Evolutionary conservation across 225 moss, liverwort and hornwort genomes (phyloP), one percentile per base, ranked within the genome.

Genomic region (Asterella californica): DNA sequence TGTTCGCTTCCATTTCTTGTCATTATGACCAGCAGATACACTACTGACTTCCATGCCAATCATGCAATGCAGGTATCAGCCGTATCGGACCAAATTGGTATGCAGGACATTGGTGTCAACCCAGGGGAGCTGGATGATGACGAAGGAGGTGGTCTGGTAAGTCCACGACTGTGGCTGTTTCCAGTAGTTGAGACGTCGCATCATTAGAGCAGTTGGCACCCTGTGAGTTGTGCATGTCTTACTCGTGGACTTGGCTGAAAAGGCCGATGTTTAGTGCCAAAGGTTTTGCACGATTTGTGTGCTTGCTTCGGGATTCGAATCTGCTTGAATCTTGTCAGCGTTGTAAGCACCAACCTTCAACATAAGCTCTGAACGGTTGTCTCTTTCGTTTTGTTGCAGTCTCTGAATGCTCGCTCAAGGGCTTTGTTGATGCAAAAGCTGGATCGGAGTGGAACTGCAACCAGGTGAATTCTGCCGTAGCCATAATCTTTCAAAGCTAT

Each of bases 91-190:
- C 95, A 99, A 83, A 90, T 95, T 75, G 95, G 99, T 27, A 99
- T 99, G 92, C 93, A 99, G 84, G 99, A 99, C 79, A 93, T 99
- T 87, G 99, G 95, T 47, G 99, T 95, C 25, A 95, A 99, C 86
- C 99, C 99, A 84, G 99, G 99, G 60, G 99, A 99, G 78, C 87
- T 99, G 79, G 99, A 99, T 80, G 99, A 99, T 64, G 99, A 99
- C 52, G 99, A 99, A 92, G 99, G 99, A 79, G 99, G 99, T 55
- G 99, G 99, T 46, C 80, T 94, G 88, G 93, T 94, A 57, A 67
- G 65, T 65, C 25, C 22, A 11, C 15, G 22, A 22, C 27, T 17
- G 1, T 48, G 8, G 5, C 48, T 45, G 1, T 7, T n/a, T n/a
- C n/a, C n/a, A n/a, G 42, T 70, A 6, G 19, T 65, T 2, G 57